Conservation (phyloP, 2,329 filamentous ascomycete genomes). For the Macroventuria anomochaeta region DNA sequence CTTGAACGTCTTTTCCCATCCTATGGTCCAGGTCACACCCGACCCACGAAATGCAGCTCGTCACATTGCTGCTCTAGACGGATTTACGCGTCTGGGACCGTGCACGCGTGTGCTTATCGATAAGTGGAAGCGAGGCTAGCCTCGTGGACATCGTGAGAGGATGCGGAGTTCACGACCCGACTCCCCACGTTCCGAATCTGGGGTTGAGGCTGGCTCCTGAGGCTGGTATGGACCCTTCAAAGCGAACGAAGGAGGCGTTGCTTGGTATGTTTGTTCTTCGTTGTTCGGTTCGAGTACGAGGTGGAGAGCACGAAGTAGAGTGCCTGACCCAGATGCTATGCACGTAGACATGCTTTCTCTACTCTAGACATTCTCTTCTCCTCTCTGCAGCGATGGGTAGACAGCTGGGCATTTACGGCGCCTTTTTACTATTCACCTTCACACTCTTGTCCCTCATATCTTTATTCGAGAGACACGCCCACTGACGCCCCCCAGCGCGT, state of each 20-base stretch:
- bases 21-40: background rate
- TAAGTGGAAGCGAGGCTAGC: constrained; percentile 1
- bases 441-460: no score
- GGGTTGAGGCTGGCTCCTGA: constrained; percentile 8
- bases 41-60: background rate
- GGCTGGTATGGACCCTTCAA: constrained; percentile 49
- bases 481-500: constrained; percentile 37
- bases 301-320: background rate
- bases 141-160: background rate
- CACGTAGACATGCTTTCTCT: background rate
- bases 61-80: constrained; percentile 1
- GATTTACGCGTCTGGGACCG: background rate
- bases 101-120: constrained; percentile 9
- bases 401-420: background rate
- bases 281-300: background rate
- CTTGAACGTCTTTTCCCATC: background rate
- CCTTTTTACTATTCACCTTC: no score
- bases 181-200: constrained; percentile 5
- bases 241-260: constrained; percentile 52
- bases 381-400: background rate
- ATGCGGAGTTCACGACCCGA: background rate
- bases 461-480: background rate
- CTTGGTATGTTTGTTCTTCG: constrained; percentile 35
- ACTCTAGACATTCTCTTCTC: background rate
- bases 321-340: background rate